These are phyloP conservation scores for Eutrema yunnanense DNA, from an alignment of 345 rosid species.

Conservation along the genomic window DNA sequence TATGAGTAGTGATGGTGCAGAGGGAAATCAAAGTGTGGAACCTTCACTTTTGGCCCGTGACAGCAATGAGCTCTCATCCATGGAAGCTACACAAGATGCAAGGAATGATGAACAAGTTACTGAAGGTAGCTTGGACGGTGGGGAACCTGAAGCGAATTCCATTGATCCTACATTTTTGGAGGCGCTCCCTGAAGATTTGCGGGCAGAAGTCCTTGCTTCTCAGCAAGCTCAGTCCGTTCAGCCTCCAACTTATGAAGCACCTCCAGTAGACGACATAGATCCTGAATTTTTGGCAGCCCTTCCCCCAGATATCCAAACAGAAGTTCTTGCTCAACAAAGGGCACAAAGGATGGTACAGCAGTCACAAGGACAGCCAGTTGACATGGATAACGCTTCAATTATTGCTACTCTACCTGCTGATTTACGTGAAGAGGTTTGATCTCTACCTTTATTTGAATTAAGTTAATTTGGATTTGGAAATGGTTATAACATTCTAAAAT, in stretches of 20 bases:
- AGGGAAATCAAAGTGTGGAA: constrained; percentile 48
- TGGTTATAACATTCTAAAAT: constrained; percentile 12
- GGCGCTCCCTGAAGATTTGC: constrained; percentile 89
- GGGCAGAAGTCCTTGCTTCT: constrained; percentile 95
- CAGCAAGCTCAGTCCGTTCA: constrained; percentile 93
- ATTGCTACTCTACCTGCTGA: constrained; percentile 97
- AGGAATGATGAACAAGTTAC: constrained; percentile 25
- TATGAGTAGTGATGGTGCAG: constrained; percentile 59
- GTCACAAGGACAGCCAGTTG: constrained; percentile 94
- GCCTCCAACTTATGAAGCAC: constrained; percentile 79
- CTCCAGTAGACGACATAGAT: constrained; percentile 91
- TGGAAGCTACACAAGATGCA: constrained; percentile 24
- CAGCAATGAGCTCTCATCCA: constrained; percentile 38
- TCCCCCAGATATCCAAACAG: constrained; percentile 98
- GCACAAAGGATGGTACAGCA: constrained; percentile 86
- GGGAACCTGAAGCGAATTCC: constrained; percentile 55
- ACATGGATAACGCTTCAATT: constrained; percentile 97
- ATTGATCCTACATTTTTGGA: constrained; percentile 97
- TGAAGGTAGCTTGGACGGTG: constrained; percentile 54
- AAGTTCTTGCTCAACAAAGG: constrained; percentile 97
- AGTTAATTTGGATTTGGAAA: not conserved
- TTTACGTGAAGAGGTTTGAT: constrained; percentile 88
- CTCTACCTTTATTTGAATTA: constrained; percentile 1
- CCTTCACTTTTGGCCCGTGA: constrained; percentile 37
- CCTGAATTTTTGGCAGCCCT: constrained; percentile 98